Evolutionary conservation across 805 yeast genomes (phyloP).

Genomic region (Kodamaea kaohsiungensis): DNA sequence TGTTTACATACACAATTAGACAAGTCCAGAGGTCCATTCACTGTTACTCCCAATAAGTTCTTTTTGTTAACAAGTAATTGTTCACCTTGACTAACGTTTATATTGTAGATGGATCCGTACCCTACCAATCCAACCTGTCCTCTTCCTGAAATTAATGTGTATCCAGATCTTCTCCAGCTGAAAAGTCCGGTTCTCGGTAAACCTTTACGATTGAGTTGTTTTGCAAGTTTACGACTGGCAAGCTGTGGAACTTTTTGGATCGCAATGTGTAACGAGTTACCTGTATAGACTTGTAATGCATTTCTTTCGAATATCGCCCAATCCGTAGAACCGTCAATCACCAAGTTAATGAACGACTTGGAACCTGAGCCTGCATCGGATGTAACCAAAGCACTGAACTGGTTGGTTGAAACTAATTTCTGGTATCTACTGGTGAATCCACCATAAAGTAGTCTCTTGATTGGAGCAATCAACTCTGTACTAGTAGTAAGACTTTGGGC

Average conservation of each 20-base stretch:
- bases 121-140: conserved; percentile 59
- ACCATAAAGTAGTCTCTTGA: conserved; percentile 47
- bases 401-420: conserved; percentile 47
- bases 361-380: conserved; percentile 27
- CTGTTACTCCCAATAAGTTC: conserved; percentile 51
- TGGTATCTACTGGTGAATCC: conserved; percentile 48
- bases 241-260: conserved; percentile 40
- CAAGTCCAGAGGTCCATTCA: conserved; percentile 50
- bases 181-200: conserved; percentile 43
- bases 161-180: conserved; percentile 40
- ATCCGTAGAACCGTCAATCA: conserved; percentile 59
- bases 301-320: conserved; percentile 57
- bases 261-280: conserved; percentile 48
- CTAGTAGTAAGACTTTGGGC: conserved; percentile 21
- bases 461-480: conserved; percentile 35
- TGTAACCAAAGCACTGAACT: conserved; percentile 46
- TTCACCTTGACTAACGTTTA: conserved; percentile 47
- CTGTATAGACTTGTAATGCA: conserved; percentile 53
- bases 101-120: conserved; percentile 52
- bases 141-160: conserved; percentile 53
- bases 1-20: conserved; percentile 37
- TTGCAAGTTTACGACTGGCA: conserved; percentile 35
- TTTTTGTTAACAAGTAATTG: conserved; percentile 47
- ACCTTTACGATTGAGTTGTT: conserved; percentile 19
- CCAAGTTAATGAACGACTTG: conserved; percentile 45